Evolutionary conservation across 78 protist species (phyloP), one percentile per base, ranked within the genome.

Genomic region (Bodo saltans): DNA sequence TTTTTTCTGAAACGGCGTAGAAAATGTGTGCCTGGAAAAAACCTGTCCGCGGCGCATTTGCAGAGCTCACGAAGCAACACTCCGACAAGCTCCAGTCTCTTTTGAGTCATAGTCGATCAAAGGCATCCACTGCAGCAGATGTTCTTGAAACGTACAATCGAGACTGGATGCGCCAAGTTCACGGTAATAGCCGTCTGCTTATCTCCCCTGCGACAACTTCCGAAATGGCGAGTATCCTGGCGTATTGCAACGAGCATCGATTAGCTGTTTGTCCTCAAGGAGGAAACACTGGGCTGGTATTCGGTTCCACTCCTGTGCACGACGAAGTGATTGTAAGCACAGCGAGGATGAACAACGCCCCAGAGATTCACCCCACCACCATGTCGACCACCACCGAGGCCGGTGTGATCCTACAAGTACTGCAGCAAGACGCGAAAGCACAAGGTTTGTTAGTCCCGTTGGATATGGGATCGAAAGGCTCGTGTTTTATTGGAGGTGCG

Each of bases 211-310:
- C 3, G 3, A 70, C 80, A 26, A 88, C 93, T 0, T 73, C 70
- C 72, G 81, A 90, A 42, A 90, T 90, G 3, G 78, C 93, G 0
- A 3, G 2, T 3, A 42, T 93, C 2, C 39, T 91, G 30, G 1
- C 0, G 41, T 69, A 89, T 90, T 93, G 94, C 88, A 47, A 91
- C 72, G 87, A 82, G 29, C 12, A 21, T 11, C 3, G 32, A 8
- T 1, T 94, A 4, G 96, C 95, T 32, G 89, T 96, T 17, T 95
- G 90, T 3, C 96, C 97, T 12, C 96, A 94, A 71, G 97, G 97
- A n/a, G 99, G 99, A 1, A 97, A 97, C 83, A 97, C 99, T 0
- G 99, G 99, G 1, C 86, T 97, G 25, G 99, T 97, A 0, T 97
- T 92, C 30, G 88, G 96, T 68, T 35, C 86, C 53, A 92, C 90